Base-by-base conservation (phyloP, 2,329 filamentous ascomycete genomes). In the Colletotrichum tanaceti region DNA sequence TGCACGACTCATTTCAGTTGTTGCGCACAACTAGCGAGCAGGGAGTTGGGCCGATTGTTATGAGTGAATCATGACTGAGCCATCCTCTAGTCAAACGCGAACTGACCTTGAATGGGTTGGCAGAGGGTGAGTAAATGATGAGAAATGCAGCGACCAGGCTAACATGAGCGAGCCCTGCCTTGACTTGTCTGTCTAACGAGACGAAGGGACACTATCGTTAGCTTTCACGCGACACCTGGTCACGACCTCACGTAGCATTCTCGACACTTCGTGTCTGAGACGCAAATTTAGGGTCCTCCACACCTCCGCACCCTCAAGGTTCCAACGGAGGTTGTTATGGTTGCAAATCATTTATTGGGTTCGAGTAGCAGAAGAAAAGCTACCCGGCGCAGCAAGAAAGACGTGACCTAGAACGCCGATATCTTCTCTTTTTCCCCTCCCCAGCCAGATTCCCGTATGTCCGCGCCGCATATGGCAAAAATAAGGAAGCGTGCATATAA, bases 241-340 rank as follows among this genome's bases (percentile, higher is more conserved):
- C 38, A 52, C 65, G 5, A 44, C 59, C 58, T 58, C 52, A 63
- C 44, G 4, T 2, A 14, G 1, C 18, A 38, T 57, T 16, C 63
- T 39, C 35, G 38, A 52, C 46, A 60, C 18, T 18, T 28, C 35
- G 13, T 46, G 38, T 35, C 20, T 24, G 43, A 57, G 35, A 57
- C 41, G 62, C 43, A 47, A 10, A 28, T 28, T 24, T 28, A 14
- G n/a, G 28, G 57, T 69, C 66, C 66, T 69, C 66, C 66, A 66
- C 66, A 66, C 66, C 66, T 69, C 55, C 66, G 66, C 66, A 69
- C 66, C 66, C 66, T 44, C 11, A 61, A 41, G 66, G 66, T 69
- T 69, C 66, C 66, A 69, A 69, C 66, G 66, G 63, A 69, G 44
- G 66, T 49, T 66, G 49, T 61, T 53, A 66, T 69, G 63, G 61